phyloP scores from a whole-genome alignment of 805 yeast genomes.

The Metschnikowia lunata region DNA sequence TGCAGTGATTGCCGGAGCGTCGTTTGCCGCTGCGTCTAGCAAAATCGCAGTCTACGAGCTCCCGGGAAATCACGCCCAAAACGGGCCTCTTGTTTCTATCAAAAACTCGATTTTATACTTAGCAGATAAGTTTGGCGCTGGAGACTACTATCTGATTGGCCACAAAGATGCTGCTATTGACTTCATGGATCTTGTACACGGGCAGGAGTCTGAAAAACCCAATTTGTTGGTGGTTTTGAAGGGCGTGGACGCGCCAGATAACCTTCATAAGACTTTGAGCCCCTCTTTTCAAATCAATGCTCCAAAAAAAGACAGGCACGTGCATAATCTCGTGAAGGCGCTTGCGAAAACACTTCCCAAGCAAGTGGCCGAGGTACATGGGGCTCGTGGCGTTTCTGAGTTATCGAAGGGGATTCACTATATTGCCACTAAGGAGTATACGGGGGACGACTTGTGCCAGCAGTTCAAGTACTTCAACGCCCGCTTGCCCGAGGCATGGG shows the following conservation, averaged over 20 bases:
- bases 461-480: slow-evolving; percentile 26
- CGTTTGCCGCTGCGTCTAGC: slow-evolving; percentile 12
- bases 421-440: slow-evolving; percentile 9
- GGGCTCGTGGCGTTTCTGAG: slow-evolving; percentile 8
- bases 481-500: slow-evolving; percentile 36
- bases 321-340: slow-evolving; percentile 10
- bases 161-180: slow-evolving; percentile 26
- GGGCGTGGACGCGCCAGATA: slow-evolving; percentile 37
- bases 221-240: slow-evolving; percentile 36
- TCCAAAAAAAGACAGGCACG: slow-evolving; percentile 6
- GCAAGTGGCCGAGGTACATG: slow-evolving; percentile 14
- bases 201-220: slow-evolving; percentile 17
- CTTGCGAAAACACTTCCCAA: slow-evolving; percentile 20
- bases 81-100: slow-evolving; percentile 9
- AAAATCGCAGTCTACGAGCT: slow-evolving; percentile 17
- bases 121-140: slow-evolving; percentile 43
- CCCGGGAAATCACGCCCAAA: slow-evolving; percentile 1
- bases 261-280: slow-evolving; percentile 20
- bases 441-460: slow-evolving; percentile 12
- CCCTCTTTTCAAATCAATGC: slow-evolving; percentile 22
- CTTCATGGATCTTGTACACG: slow-evolving; percentile 21
- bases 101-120: slow-evolving; percentile 39
- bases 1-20: slow-evolving; percentile 10
- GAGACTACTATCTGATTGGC: slow-evolving; percentile 31
- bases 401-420: slow-evolving; percentile 27